phyloP scores from a whole-genome alignment of 2,329 filamentous ascomycete species.

The Aspergillus ochraceoroseus region DNA sequence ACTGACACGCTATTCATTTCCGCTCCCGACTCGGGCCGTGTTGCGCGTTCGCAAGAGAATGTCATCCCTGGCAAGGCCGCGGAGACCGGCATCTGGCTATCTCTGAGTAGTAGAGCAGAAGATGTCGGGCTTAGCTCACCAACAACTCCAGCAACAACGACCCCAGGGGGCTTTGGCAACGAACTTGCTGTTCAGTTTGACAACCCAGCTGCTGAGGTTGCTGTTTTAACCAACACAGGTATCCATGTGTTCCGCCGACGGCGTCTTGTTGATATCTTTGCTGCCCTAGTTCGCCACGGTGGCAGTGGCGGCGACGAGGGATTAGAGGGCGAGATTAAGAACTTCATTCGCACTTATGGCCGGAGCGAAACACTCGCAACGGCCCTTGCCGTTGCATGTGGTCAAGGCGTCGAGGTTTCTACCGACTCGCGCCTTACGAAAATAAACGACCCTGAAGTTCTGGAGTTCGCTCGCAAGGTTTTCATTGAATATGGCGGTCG shows the following conservation, averaged over 20 bases:
- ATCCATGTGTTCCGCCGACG: slow-evolving; percentile 80
- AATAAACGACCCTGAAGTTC: slow-evolving; percentile 74
- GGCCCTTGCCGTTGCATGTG: slow-evolving; percentile 88
- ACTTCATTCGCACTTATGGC: slow-evolving; percentile 80
- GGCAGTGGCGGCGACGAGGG: slow-evolving; percentile 63
- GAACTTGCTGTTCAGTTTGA: slow-evolving; percentile 97
- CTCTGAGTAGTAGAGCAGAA: slow-evolving; percentile 67
- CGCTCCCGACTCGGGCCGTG: slow-evolving; percentile 80
- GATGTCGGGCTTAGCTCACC: slow-evolving; percentile 72
- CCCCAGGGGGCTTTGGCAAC: slow-evolving; percentile 80
- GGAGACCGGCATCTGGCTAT: slow-evolving; percentile 76
- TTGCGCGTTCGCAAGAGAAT: slow-evolving; percentile 55
- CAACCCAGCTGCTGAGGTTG: slow-evolving; percentile 72
- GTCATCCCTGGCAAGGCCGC: slow-evolving; percentile 58
- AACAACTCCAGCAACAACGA: slow-evolving; percentile 63
- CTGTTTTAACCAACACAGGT: slow-evolving; percentile 84
- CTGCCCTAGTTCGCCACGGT: slow-evolving; percentile 68
- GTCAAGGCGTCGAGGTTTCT: slow-evolving; percentile 79
- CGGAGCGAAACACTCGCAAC: slow-evolving; percentile 84
- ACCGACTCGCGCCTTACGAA: slow-evolving; percentile 63
- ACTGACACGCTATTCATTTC: slow-evolving; percentile 73
- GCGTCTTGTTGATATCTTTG: slow-evolving; percentile 87
- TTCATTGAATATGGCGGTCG: slow-evolving; percentile 93
- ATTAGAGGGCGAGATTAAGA: slow-evolving; percentile 73
- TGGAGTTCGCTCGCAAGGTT: slow-evolving; percentile 76